Evolutionary conservation across 768 basidiomycete genomes (phyloP).

Genomic region (Serpula lacrymans): DNA sequence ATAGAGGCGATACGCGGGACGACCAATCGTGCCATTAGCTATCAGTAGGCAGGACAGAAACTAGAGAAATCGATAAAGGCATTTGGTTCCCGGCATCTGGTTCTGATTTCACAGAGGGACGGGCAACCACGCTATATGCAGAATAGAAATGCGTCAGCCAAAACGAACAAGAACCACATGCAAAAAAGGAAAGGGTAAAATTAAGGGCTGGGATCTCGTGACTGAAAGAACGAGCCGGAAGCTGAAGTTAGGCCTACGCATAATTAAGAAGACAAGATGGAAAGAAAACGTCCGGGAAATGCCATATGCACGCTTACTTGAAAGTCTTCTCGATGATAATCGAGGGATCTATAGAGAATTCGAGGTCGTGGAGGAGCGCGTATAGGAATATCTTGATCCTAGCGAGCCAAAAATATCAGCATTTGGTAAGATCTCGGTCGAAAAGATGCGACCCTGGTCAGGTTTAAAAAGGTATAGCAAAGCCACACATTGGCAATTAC

Average conservation of each 20-base stretch:
- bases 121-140: slow-evolving; percentile 45
- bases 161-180: slow-evolving; percentile 8
- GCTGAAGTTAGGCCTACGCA: slow-evolving; percentile 10
- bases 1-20: slow-evolving; percentile 4
- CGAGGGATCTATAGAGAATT: slow-evolving; percentile 47
- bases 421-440: background rate
- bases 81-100: slow-evolving; percentile 56
- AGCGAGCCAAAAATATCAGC: slow-evolving; percentile 20
- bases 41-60: slow-evolving; percentile 9
- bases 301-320: slow-evolving; percentile 43
- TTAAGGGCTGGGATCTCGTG: slow-evolving; percentile 2
- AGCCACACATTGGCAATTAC: slow-evolving; percentile 6
- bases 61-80: slow-evolving; percentile 48
- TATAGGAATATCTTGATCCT: slow-evolving; percentile 65
- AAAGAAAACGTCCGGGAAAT: slow-evolving; percentile 11
- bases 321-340: slow-evolving; percentile 60
- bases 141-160: slow-evolving; percentile 14
- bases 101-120: slow-evolving; percentile 55
- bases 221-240: slow-evolving; percentile 10
- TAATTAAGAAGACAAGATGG: slow-evolving; percentile 16
- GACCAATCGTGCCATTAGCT: slow-evolving; percentile 3
- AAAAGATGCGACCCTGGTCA: background rate
- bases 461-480: slow-evolving; percentile 7
- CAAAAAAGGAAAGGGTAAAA: slow-evolving; percentile 6
- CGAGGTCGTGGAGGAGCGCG: slow-evolving; percentile 54